Percentiles rank a stretch among this genome's conserved stretches.
Evolutionary conservation across 768 basidiomycete species (phyloP).

Genomic region (Guyanaporus albipodus): DNA sequence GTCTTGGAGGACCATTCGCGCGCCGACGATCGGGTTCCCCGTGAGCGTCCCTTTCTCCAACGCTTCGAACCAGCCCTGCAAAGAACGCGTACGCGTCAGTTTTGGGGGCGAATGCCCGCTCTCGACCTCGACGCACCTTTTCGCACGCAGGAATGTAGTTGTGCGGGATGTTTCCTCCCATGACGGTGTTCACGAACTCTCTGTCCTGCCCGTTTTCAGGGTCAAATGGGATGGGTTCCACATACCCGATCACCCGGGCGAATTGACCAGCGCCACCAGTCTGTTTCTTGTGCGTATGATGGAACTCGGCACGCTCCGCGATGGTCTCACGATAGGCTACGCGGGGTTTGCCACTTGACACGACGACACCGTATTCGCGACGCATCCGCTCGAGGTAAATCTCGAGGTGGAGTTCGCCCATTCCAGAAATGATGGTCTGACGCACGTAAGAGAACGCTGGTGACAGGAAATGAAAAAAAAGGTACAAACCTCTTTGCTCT

Average conservation of each 20-base stretch:
- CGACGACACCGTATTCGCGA: constrained; percentile 93
- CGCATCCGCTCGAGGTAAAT: constrained; percentile 99
- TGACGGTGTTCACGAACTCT: constrained; percentile 82
- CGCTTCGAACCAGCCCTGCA: constrained; percentile 91
- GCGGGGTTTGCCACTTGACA: constrained; percentile 90
- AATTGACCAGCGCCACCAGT: constrained; percentile 97
- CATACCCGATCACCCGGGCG: constrained; percentile 84
- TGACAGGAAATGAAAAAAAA: neutral
- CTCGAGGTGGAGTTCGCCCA: constrained; percentile 98
- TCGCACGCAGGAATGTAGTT: constrained; percentile 94
- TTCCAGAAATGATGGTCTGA: constrained; percentile 97
- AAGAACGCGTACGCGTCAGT: neutral
- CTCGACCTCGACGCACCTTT: constrained; percentile 53
- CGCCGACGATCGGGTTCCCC: constrained; percentile 84
- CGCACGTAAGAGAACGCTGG: neutral
- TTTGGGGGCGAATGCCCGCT: neutral
- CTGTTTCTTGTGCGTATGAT: constrained; percentile 97
- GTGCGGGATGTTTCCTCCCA: constrained; percentile 88
- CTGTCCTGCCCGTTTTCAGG: constrained; percentile 76
- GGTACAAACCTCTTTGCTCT: constrained; percentile 79
- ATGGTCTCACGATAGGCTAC: constrained; percentile 97
- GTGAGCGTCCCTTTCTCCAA: constrained; percentile 86
- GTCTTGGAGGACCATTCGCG: constrained; percentile 84
- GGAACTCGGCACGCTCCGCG: constrained; percentile 75
- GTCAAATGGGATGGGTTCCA: constrained; percentile 83